Conservation (phyloP, 2,329 filamentous ascomycete species). For the Talaromyces atroroseus region DNA sequence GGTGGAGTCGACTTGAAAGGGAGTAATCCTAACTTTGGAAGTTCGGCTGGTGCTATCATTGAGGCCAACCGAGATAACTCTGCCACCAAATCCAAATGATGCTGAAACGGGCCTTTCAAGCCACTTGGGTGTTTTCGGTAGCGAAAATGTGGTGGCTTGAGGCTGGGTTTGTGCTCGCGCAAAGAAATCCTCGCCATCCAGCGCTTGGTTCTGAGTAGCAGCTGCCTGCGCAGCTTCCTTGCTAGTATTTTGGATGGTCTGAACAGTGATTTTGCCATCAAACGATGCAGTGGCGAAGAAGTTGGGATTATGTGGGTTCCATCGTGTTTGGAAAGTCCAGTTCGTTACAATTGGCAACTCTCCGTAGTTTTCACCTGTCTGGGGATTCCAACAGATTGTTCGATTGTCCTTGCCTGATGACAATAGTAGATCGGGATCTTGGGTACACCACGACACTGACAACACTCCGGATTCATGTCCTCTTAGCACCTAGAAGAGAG, state of each 20-base stretch:
- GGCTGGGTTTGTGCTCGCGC: slow-evolving; percentile 87
- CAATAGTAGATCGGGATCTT: slow-evolving; percentile 81
- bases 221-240: slow-evolving; percentile 59
- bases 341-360: slow-evolving; percentile 98
- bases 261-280: slow-evolving; percentile 90
- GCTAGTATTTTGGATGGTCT: slow-evolving; percentile 92
- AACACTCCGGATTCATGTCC: slow-evolving; percentile 94
- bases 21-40: slow-evolving; percentile 77
- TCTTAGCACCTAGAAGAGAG: slow-evolving; percentile 58
- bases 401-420: slow-evolving; percentile 96
- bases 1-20: slow-evolving; percentile 81
- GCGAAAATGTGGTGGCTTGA: slow-evolving; percentile 81
- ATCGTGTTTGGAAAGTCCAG: slow-evolving; percentile 94
- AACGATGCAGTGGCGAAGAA: slow-evolving; percentile 94
- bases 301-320: slow-evolving; percentile 88
- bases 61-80: slow-evolving; percentile 69
- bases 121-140: slow-evolving; percentile 85
- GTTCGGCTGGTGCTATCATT: slow-evolving; percentile 57
- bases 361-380: slow-evolving; percentile 78
- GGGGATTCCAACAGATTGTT: slow-evolving; percentile 93
- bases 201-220: slow-evolving; percentile 58
- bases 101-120: slow-evolving; percentile 77
- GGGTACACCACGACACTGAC: slow-evolving; percentile 89
- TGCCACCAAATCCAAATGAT: slow-evolving; percentile 93
- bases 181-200: slow-evolving; percentile 95